Percentiles rank a stretch among this genome's conserved stretches.
Conservation (phyloP, 1,284 basidiomycete species). For the Cutaneotrichosporon sp. region DNA sequence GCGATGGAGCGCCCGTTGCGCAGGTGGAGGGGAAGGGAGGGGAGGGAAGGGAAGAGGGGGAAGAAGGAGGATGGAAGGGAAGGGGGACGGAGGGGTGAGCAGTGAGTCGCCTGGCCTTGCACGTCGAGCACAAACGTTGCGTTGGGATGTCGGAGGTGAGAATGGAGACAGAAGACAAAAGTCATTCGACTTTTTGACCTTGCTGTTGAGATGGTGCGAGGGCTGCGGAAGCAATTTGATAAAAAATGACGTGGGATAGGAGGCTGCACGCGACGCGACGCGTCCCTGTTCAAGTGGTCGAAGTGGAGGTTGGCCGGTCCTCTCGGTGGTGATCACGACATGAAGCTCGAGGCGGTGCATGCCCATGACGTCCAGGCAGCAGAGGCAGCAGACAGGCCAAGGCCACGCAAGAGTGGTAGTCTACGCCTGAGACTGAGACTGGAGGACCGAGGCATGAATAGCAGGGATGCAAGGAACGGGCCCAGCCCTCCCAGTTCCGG, state of each 20-base stretch:
- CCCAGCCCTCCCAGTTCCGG: no score
- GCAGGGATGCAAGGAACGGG: neutral
- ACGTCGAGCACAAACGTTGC: neutral
- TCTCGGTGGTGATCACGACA: neutral
- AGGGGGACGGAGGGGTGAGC: neutral
- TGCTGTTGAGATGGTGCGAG: neutral
- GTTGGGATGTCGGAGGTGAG: neutral
- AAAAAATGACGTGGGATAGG: neutral
- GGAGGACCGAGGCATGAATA: neutral
- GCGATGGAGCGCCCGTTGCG: neutral
- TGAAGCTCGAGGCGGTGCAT: neutral
- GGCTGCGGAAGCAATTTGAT: neutral
- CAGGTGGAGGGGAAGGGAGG: neutral
- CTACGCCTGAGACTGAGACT: neutral
- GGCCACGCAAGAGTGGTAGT: no score
- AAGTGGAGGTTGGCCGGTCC: neutral
- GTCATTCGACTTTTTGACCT: neutral
- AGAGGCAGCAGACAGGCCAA: neutral
- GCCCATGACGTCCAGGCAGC: neutral
- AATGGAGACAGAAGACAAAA: neutral
- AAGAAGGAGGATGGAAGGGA: neutral
- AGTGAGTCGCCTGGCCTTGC: neutral
- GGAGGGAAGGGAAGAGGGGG: neutral
- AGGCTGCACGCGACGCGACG: neutral
- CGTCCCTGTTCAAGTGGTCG: neutral